phyloP scores from a whole-genome alignment of 305 asterid species.

The Fraxinus nigra region DNA sequence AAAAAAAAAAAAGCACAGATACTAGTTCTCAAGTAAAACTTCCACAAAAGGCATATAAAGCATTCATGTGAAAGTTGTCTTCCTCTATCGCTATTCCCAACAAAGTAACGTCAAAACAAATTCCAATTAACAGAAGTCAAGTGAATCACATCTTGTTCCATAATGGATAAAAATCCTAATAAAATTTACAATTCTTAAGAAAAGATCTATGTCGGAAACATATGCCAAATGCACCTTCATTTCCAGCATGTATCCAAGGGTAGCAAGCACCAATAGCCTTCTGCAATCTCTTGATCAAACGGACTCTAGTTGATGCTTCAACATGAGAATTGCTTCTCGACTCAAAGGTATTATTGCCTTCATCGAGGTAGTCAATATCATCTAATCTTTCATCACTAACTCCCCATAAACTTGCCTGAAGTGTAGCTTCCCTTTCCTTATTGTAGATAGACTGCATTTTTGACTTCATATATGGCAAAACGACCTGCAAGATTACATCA shows the following conservation, averaged over 20 bases:
- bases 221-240: conserved; percentile 57
- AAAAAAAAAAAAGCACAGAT: neutral
- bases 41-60: neutral
- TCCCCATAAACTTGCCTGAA: conserved; percentile 97
- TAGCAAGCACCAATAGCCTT: conserved; percentile 73
- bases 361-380: conserved; percentile 41
- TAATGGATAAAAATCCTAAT: neutral
- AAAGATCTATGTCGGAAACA: conserved; percentile 3
- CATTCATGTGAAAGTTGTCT: neutral
- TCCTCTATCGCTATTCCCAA: neutral
- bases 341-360: conserved; percentile 37
- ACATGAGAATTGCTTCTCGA: conserved; percentile 43
- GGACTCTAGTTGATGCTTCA: conserved; percentile 54
- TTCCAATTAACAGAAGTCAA: conserved; percentile 3
- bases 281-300: conserved; percentile 47
- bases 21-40: neutral
- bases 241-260: conserved; percentile 98
- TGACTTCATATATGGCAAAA: conserved; percentile 83
- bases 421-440: conserved; percentile 88
- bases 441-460: conserved; percentile 74
- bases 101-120: neutral
- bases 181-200: conserved; percentile 1
- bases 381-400: conserved; percentile 64
- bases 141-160: neutral
- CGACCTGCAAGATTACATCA: conserved; percentile 52